phyloP scores from a whole-genome alignment of 129 eudicot species.

The Helichrysum umbraculigerum region DNA sequence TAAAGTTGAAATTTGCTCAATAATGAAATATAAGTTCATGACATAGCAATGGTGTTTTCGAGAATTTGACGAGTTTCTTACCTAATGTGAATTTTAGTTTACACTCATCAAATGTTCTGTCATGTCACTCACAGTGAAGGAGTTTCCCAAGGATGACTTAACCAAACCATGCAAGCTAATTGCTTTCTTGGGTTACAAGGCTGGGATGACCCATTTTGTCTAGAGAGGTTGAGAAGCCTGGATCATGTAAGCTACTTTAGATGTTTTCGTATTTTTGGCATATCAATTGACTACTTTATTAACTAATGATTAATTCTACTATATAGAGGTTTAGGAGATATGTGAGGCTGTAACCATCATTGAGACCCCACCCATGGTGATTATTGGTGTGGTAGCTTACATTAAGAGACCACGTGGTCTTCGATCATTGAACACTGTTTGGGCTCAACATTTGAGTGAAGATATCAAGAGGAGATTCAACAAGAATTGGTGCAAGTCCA shows the following conservation, averaged over 20 bases:
- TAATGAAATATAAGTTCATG: too few species aligned
- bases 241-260: slow-evolving; percentile 36
- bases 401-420: too few species aligned
- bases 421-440: too few species aligned
- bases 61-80: too few species aligned
- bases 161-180: slow-evolving; percentile 48
- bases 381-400: slow-evolving; percentile 75
- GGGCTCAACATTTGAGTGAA: too few species aligned
- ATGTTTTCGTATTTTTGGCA: neutral
- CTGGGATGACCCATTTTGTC: slow-evolving; percentile 53
- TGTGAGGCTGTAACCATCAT: slow-evolving; percentile 75
- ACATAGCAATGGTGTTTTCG: too few species aligned
- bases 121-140: slow-evolving; percentile 38
- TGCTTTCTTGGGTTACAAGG: slow-evolving; percentile 57
- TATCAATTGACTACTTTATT: neutral
- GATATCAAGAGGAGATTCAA: too few species aligned
- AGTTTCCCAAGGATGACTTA: slow-evolving; percentile 51
- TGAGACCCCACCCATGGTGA: slow-evolving; percentile 76
- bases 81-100: too few species aligned
- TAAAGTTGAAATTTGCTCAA: too few species aligned
- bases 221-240: slow-evolving; percentile 59
- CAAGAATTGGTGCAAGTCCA: too few species aligned
- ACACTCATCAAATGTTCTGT: too few species aligned
- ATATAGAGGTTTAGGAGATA: slow-evolving; percentile 63
- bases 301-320: neutral